phyloP scores from a whole-genome alignment of 2,329 filamentous ascomycete genomes.

The Calonectria pteridis region DNA sequence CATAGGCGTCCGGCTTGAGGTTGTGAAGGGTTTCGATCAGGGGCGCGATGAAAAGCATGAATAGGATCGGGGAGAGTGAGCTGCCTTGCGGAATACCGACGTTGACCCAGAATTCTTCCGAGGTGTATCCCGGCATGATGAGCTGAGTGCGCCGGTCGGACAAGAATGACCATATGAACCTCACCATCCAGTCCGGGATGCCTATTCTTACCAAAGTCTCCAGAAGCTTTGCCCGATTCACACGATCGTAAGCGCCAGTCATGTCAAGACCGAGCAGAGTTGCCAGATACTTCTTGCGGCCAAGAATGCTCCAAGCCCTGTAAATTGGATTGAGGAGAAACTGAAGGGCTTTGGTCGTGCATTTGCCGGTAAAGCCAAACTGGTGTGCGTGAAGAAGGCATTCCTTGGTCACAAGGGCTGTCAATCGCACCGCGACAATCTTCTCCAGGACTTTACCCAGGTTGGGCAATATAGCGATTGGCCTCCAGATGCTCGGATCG shows the following conservation, averaged over 20 bases:
- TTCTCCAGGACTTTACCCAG: background rate
- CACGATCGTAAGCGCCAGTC: background rate
- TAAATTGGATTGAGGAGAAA: background rate
- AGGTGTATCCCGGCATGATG: background rate
- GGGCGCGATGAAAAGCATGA: background rate
- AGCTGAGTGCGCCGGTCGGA: background rate
- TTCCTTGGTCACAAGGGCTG: background rate
- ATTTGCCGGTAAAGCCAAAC: background rate
- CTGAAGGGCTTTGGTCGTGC: background rate
- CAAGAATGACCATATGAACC: background rate
- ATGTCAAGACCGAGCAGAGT: background rate
- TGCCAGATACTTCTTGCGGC: background rate
- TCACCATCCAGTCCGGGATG: background rate
- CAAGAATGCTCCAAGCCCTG: background rate
- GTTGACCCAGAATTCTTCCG: background rate
- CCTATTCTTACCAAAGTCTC: background rate
- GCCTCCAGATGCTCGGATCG: background rate
- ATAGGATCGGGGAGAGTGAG: no score
- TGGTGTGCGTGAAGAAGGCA: background rate
- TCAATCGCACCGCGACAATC: background rate
- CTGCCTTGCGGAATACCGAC: no score
- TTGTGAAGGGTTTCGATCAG: background rate
- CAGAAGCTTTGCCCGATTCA: background rate
- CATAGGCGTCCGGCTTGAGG: background rate
- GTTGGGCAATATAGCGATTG: background rate